Conservation (phyloP, 805 yeast genomes). For the Tetrapisispora taiwanensis region DNA sequence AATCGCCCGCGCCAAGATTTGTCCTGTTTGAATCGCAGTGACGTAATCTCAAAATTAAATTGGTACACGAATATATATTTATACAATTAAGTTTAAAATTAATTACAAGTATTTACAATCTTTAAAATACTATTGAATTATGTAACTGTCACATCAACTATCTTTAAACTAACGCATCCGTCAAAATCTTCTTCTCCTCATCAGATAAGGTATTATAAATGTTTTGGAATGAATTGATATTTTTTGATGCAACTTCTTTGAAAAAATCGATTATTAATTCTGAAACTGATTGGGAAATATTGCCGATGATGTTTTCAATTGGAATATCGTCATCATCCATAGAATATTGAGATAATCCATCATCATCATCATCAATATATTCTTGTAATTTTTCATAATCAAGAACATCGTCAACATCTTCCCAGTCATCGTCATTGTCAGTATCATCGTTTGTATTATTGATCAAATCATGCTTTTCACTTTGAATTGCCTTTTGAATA, state of each 20-base stretch:
- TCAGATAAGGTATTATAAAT: slow-evolving; percentile 42
- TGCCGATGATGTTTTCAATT: slow-evolving; percentile 5
- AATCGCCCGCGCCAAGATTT: no score
- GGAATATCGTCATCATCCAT: slow-evolving; percentile 10
- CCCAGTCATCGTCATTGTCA: slow-evolving; percentile 51
- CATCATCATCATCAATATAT: slow-evolving; percentile 32
- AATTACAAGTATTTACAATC: no score
- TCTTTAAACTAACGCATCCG: slow-evolving; percentile 29
- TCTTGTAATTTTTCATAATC: slow-evolving; percentile 52
- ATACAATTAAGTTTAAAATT: no score
- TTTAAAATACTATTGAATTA: no score
- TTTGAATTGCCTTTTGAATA: slow-evolving; percentile 13
- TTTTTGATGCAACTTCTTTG: slow-evolving; percentile 42
- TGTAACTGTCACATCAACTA: no score
- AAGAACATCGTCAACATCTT: slow-evolving; percentile 63
- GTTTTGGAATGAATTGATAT: slow-evolving; percentile 41
- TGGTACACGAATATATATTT: no score
- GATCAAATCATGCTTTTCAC: slow-evolving; percentile 7
- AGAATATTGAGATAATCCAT: slow-evolving; percentile 4
- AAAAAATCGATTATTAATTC: slow-evolving; percentile 42
- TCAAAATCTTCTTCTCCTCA: slow-evolving; percentile 42
- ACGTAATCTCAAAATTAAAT: no score
- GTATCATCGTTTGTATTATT: slow-evolving; percentile 25
- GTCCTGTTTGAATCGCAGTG: no score
- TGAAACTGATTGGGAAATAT: slow-evolving; percentile 16